Conservation (phyloP, 768 basidiomycete species). For the Boletus pseudo-olivaceus region DNA sequence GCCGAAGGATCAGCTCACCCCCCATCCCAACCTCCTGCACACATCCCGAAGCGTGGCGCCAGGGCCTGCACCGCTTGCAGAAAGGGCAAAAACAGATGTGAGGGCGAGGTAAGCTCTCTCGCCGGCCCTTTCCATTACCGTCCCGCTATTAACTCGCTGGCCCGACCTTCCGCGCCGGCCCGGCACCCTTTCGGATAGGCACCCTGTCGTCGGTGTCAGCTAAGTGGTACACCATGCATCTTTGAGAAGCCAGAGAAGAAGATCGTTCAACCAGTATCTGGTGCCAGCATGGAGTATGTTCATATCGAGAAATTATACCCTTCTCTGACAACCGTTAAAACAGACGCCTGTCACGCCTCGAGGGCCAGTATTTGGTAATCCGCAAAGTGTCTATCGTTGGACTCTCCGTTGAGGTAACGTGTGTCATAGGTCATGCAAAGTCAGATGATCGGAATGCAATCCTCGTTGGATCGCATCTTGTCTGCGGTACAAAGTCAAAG, state of each 20-base stretch:
- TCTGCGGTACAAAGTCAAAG: slow-evolving; percentile 52
- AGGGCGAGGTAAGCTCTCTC: slow-evolving; percentile 69
- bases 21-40: slow-evolving; percentile 37
- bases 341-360: slow-evolving; percentile 79
- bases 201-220: slow-evolving; percentile 86
- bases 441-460: slow-evolving; percentile 94
- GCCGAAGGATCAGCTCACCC: slow-evolving; percentile 30
- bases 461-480: slow-evolving; percentile 80
- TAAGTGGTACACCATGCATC: slow-evolving; percentile 74
- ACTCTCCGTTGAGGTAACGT: neutral
- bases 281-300: slow-evolving; percentile 71
- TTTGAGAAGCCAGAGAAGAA: slow-evolving; percentile 95
- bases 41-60: slow-evolving; percentile 88
- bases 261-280: slow-evolving; percentile 53
- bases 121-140: slow-evolving; percentile 35
- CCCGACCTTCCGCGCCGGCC: slow-evolving; percentile 73
- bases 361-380: slow-evolving; percentile 77
- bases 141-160: slow-evolving; percentile 52
- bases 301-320: neutral
- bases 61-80: slow-evolving; percentile 86
- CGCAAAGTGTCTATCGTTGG: slow-evolving; percentile 1
- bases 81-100: slow-evolving; percentile 91
- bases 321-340: slow-evolving; percentile 21
- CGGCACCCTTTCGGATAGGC: slow-evolving; percentile 61
- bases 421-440: slow-evolving; percentile 75